Evolutionary conservation across 805 yeast species (phyloP), one percentile per base, ranked within the genome.

Genomic region (Grigorovia transvaalensis): DNA sequence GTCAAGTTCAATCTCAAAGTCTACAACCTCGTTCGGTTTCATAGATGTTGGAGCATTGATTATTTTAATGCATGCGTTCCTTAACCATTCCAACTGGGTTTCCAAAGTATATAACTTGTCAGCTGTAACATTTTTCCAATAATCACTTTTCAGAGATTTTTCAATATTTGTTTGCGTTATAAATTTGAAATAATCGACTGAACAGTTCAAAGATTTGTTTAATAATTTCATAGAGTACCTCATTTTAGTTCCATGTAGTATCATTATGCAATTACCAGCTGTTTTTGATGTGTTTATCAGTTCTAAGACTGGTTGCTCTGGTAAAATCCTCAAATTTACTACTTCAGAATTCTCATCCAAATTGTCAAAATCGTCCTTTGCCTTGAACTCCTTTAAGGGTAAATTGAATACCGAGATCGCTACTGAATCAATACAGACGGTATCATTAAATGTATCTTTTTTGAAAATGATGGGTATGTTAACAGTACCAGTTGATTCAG

Each of bases 401-500:
- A 63, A 43, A 12, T 58, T 63, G 54, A 64, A 55, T 1, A 62
- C 52, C 2, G 69, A 65, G 15, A 65, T 44, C 1, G 48, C 38
- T 9, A 66, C 30, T 1, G 60, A 52, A 13, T 54, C 49, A 12
- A 65, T 53, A 2, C 33, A 41, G 18, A 53, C 56, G 29, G 50
- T 35, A 1, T 47, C 46, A 13, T 54, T 46, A 11, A 48, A 9
- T 2, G 68, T 59, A 1, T 60, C 49, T 17, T 53, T 55, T n/a
- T 51, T 55, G 42, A 65, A 50, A 1, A 49, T 46, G 9, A 64
- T 35, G 2, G 64, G 62, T 11, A 63, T 20, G 15, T 72, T 64
- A 6, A 84, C 61, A 4, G 61, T 55, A 2, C 68, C 59, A 3
- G 67, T 53, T 0, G 77, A 63, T 44, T 64, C 69, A 1, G 81